Conservation (phyloP, 2,329 filamentous ascomycete species). For the Diplocarpon mali region DNA sequence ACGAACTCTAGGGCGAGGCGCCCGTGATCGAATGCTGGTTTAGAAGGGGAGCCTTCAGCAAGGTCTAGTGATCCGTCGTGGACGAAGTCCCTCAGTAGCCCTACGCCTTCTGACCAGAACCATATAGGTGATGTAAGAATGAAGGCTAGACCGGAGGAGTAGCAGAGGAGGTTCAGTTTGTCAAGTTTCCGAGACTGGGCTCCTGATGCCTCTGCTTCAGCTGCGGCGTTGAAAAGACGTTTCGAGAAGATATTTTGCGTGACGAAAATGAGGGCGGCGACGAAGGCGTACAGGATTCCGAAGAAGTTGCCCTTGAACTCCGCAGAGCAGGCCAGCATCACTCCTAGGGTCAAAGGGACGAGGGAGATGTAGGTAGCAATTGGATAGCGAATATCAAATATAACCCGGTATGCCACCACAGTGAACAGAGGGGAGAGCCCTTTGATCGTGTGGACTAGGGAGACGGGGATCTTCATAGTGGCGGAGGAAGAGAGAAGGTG, state of each 20-base stretch:
- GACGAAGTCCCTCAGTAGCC: constrained; percentile 65
- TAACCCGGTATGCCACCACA: constrained; percentile 79
- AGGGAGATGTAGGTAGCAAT: constrained; percentile 78
- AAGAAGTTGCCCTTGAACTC: constrained; percentile 82
- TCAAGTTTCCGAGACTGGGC: constrained; percentile 69
- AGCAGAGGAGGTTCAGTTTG: constrained; percentile 92
- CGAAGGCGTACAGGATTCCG: constrained; percentile 79
- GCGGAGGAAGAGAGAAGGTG: constrained; percentile 91
- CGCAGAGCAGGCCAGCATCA: constrained; percentile 90
- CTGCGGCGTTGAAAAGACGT: constrained; percentile 90
- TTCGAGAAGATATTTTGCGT: constrained; percentile 99
- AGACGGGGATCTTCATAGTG: constrained; percentile 90
- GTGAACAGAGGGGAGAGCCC: constrained; percentile 93
- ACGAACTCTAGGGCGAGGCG: constrained; percentile 73
- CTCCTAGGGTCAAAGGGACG: constrained; percentile 84
- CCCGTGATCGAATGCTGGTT: constrained; percentile 61
- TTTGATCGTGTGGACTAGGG: constrained; percentile 96
- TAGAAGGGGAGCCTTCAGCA: constrained; percentile 35
- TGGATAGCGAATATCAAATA: constrained; percentile 84
- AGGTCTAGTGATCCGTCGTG: constrained; percentile 67
- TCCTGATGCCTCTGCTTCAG: constrained; percentile 69
- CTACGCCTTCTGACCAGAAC: constrained; percentile 82
- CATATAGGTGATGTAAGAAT: constrained; percentile 81
- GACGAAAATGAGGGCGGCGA: constrained; percentile 89
- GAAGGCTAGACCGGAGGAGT: constrained; percentile 91